Evolutionary conservation across 228 moss, liverwort and hornwort species (phyloP).

Genomic region (Sphagnum fallax): DNA sequence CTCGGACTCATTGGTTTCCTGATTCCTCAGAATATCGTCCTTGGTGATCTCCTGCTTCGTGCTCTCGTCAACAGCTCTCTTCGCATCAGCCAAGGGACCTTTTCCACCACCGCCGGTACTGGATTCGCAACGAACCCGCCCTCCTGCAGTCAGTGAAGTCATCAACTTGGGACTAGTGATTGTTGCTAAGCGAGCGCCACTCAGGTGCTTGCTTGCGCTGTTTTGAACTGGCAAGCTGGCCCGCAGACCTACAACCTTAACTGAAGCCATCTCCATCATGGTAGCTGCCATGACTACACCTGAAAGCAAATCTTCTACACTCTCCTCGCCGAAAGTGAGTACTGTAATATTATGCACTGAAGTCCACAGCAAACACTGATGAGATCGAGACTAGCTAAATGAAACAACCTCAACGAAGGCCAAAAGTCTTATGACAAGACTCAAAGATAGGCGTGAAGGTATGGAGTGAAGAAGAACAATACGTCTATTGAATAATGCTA

Average conservation of each 20-base stretch:
- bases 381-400: too few relatives aligned
- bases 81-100: conserved; percentile 8
- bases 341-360: too few relatives aligned
- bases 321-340: too few relatives aligned
- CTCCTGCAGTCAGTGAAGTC: conserved; percentile 2
- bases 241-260: neutral
- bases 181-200: neutral
- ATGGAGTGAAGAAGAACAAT: too few relatives aligned
- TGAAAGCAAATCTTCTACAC: too few relatives aligned
- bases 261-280: neutral
- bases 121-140: conserved; percentile 8
- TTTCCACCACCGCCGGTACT: neutral
- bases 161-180: neutral
- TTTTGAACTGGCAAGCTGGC: neutral
- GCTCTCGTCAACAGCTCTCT: conserved; percentile 10
- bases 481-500: too few relatives aligned
- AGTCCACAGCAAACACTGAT: too few relatives aligned
- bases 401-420: too few relatives aligned
- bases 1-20: conserved; percentile 24
- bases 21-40: conserved; percentile 20
- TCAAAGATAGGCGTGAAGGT: too few relatives aligned
- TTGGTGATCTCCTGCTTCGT: conserved; percentile 21
- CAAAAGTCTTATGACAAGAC: too few relatives aligned
- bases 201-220: neutral
- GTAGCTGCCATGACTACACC: conserved; percentile 3